Evolutionary conservation across 2,329 filamentous ascomycete genomes (phyloP), one percentile per base, ranked within the genome.

Genomic region (Ascochyta fabae): DNA sequence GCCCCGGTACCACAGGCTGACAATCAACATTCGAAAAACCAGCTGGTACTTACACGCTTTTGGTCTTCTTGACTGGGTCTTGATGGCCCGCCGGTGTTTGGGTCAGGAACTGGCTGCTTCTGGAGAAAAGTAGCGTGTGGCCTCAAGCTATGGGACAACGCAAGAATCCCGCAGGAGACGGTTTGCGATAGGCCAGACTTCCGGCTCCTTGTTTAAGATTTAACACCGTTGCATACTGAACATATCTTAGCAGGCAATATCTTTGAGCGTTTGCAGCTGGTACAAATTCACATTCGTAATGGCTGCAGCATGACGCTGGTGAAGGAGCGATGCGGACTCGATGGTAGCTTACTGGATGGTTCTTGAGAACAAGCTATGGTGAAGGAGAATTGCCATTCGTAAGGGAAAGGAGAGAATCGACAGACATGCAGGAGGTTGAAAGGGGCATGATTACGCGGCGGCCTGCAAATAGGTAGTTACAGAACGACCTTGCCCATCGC

Each of bases 261-360:
- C 27, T 24, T 34, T 51, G 22, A 51, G 48, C 16, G 19, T 39
- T 13, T 51, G 41, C 2, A 45, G 8, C 33, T 45, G 48, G 22
- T 51, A 31, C n/a, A 19, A 39, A 9, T 45, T 45, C 41, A 51
- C 43, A 10, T 40, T 45, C n/a, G n/a, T n/a, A 8, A 40, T 38
- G 19, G 48, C 34, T 23, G 48, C 48, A 16, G 40, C 40, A 12
- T 34, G 48, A 31, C 48, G 48, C 48, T 39, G 48, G 15, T 40
- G 33, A 24, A 51, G 48, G 13, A 51, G 40, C 34, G 48, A 45
- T 6, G 40, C 38, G 10, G 16, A 23, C 7, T 40, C 34, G 26
- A 51, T 33, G 4, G 19, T 19, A 8, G 41, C 29, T 5, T 9
- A 24, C 19, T 39, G 26, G 43, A 51, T 4, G 13, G 12, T 24